Evolutionary conservation across 805 yeast genomes (phyloP).

Genomic region (Pichia ethanolica): DNA sequence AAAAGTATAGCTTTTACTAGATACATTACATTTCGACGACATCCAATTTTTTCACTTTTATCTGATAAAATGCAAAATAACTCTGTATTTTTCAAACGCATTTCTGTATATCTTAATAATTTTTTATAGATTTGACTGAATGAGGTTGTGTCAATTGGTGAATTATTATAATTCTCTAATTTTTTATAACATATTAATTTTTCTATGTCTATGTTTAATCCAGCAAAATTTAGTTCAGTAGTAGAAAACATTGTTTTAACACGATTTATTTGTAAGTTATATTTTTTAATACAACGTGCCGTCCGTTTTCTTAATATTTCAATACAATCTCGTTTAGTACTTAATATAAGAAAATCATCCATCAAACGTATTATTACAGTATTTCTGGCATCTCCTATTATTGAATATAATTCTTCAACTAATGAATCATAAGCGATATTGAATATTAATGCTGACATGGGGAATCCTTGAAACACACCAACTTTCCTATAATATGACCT

Average conservation of each 20-base stretch:
- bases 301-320: slow-evolving; percentile 24
- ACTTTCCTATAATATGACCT: slow-evolving; percentile 39
- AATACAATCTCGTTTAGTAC: slow-evolving; percentile 34
- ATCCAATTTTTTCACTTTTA: slow-evolving; percentile 12
- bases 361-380: slow-evolving; percentile 51
- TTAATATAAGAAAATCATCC: slow-evolving; percentile 77
- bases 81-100: slow-evolving; percentile 1
- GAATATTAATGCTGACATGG: slow-evolving; percentile 67
- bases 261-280: slow-evolving; percentile 33
- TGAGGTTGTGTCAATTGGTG: slow-evolving; percentile 8
- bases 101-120: slow-evolving; percentile 3
- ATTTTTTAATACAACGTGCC: slow-evolving; percentile 33
- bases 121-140: slow-evolving; percentile 18
- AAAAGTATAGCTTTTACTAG: slow-evolving; percentile 14
- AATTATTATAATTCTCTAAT: slow-evolving; percentile 8
- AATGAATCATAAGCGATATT: slow-evolving; percentile 64
- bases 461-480: slow-evolving; percentile 85
- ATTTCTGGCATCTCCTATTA: neutral
- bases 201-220: slow-evolving; percentile 29
- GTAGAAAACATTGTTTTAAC: slow-evolving; percentile 30
- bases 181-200: slow-evolving; percentile 31
- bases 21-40: slow-evolving; percentile 11
- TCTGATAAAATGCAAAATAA: slow-evolving; percentile 16
- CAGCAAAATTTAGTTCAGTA: slow-evolving; percentile 33
- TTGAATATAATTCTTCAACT: slow-evolving; percentile 29